These are phyloP conservation scores for Ceraceosorus guamensis DNA, from an alignment of 1,284 basidiomycete genomes.

Conservation along the genomic window DNA sequence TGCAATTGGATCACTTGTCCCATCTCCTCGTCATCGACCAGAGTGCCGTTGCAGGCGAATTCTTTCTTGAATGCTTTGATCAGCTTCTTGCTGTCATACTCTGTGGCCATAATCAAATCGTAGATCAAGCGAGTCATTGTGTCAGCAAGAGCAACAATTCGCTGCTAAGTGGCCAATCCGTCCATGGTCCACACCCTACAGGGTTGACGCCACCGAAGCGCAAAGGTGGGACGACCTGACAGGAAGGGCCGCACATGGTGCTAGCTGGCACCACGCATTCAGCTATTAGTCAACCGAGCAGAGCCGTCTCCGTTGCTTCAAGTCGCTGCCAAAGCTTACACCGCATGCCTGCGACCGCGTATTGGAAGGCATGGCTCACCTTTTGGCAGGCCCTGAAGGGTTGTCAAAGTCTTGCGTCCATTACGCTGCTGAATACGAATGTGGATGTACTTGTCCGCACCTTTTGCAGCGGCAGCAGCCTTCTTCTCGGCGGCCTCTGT, in stretches of 20 bases:
- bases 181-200: no score
- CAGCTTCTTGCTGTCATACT: slow-evolving; percentile 96
- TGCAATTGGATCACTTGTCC: slow-evolving; percentile 98
- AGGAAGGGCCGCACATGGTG: no score
- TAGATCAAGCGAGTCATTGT: no score
- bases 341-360: neutral
- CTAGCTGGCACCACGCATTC: no score
- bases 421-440: slow-evolving; percentile 90
- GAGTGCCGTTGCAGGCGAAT: slow-evolving; percentile 97
- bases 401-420: slow-evolving; percentile 97
- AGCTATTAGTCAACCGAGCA: no score
- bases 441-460: slow-evolving; percentile 50
- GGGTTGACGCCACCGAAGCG: no score
- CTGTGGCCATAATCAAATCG: slow-evolving; percentile 51
- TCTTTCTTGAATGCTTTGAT: slow-evolving; percentile 99
- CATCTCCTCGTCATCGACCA: slow-evolving; percentile 93
- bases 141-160: no score
- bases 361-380: slow-evolving; percentile 53
- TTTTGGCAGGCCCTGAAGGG: slow-evolving; percentile 90
- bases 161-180: no score
- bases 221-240: no score
- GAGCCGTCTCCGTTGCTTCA: neutral
- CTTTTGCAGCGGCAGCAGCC: slow-evolving; percentile 8
- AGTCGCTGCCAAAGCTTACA: neutral
- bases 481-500: slow-evolving; percentile 12